Percentiles rank a stretch among this genome's conserved stretches.
phyloP scores from a whole-genome alignment of 768 basidiomycete species.

The Asterophora parasitica region DNA sequence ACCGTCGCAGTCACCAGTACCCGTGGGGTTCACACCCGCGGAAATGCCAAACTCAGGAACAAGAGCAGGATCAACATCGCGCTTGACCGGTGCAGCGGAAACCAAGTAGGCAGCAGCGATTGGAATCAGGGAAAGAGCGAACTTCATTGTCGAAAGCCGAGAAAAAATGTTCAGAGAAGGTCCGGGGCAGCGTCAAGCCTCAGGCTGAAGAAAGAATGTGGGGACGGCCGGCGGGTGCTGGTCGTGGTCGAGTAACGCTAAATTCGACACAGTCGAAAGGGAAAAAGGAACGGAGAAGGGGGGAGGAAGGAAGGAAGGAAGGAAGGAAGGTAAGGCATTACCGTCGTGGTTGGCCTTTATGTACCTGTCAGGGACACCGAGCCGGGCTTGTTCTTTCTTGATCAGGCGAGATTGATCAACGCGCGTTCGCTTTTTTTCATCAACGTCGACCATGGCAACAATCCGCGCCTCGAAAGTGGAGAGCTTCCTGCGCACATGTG shows the following conservation, averaged over 20 bases:
- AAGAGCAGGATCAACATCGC: slow-evolving; percentile 37
- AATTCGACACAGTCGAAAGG: slow-evolving; percentile 20
- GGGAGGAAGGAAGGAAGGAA: slow-evolving; percentile 1
- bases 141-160: slow-evolving; percentile 25
- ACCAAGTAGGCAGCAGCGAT: slow-evolving; percentile 27
- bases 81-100: slow-evolving; percentile 36
- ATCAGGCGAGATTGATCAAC: too few relatives aligned
- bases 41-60: slow-evolving; percentile 58
- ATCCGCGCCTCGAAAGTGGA: too few relatives aligned
- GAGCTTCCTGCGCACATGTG: too few relatives aligned
- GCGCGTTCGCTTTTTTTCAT: too few relatives aligned
- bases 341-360: background rate
- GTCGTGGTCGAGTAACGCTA: slow-evolving; percentile 1
- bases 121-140: slow-evolving; percentile 25
- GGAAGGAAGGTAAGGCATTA: background rate
- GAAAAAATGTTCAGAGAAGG: slow-evolving; percentile 1
- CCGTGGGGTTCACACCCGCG: slow-evolving; percentile 57
- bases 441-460: too few relatives aligned
- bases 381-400: too few relatives aligned
- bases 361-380: background rate
- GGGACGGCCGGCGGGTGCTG: slow-evolving; percentile 7
- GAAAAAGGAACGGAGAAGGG: background rate
- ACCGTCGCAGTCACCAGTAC: slow-evolving; percentile 59
- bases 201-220: slow-evolving; percentile 12
- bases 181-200: slow-evolving; percentile 14